These are phyloP conservation scores for Endogone sp. DNA, from an alignment of 192 early-diverging fungal species.

Conservation along the genomic window DNA sequence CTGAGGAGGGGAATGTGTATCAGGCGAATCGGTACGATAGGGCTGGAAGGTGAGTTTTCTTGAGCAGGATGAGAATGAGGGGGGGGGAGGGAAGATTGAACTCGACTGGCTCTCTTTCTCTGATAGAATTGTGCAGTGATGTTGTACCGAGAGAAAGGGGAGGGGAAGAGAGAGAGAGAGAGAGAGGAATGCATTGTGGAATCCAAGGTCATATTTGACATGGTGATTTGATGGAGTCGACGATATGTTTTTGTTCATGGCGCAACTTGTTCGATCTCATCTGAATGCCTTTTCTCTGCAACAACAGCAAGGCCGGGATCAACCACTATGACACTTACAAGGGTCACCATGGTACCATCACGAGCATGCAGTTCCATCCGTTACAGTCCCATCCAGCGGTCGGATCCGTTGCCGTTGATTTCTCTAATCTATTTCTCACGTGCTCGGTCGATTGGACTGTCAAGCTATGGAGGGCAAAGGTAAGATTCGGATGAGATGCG, in stretches of 20 bases:
- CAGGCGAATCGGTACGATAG: constrained; percentile 94
- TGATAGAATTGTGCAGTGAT: no score
- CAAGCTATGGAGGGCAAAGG: constrained; percentile 85
- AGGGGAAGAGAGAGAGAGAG: no score
- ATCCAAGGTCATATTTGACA: no score
- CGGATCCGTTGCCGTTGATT: constrained; percentile 66
- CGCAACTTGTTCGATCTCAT: no score
- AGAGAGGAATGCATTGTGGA: no score
- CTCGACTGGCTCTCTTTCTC: no score
- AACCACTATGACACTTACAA: constrained; percentile 80
- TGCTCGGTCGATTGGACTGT: constrained; percentile 95
- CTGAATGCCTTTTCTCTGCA: no score
- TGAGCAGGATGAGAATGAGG: constrained; percentile 1
- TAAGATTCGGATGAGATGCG: no score
- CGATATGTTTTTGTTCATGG: no score
- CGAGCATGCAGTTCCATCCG: constrained; percentile 90
- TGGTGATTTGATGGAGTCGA: neutral
- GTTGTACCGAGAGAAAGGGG: no score
- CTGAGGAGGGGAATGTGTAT: constrained; percentile 91
- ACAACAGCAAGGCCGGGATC: constrained; percentile 87
- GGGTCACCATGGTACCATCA: constrained; percentile 87
- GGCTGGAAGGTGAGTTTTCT: constrained; percentile 67
- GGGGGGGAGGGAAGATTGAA: no score
- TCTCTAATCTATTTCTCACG: constrained; percentile 90
- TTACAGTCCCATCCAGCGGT: no score